phyloP scores from a whole-genome alignment of 257 asterid species.

The Fraxinus quadrangulata region DNA sequence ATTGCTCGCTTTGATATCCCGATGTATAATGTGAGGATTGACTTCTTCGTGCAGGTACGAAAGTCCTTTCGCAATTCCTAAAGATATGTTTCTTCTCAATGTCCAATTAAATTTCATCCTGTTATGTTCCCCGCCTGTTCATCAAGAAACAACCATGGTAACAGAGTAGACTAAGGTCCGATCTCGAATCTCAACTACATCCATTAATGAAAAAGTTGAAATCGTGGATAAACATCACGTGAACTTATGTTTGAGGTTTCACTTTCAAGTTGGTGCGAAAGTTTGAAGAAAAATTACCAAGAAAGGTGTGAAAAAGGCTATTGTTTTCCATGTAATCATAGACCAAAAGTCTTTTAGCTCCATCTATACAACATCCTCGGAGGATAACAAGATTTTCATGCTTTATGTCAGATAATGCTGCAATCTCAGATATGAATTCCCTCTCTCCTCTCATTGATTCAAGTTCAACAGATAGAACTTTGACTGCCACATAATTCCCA shows the following conservation, averaged over 20 bases:
- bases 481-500: slow-evolving; percentile 60
- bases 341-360: slow-evolving; percentile 59
- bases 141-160: slow-evolving; percentile 11
- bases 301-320: slow-evolving; percentile 56
- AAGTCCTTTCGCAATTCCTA: slow-evolving; percentile 71
- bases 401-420: slow-evolving; percentile 61
- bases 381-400: slow-evolving; percentile 68
- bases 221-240: not conserved
- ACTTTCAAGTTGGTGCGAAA: not conserved
- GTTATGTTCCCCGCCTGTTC: slow-evolving; percentile 52
- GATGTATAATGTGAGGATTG: slow-evolving; percentile 66
- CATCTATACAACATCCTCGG: slow-evolving; percentile 70
- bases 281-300: slow-evolving; percentile 36
- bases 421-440: slow-evolving; percentile 67
- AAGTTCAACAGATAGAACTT: slow-evolving; percentile 53
- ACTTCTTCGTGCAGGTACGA: slow-evolving; percentile 71
- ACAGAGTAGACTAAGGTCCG: not conserved
- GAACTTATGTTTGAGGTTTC: not conserved
- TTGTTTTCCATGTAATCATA: slow-evolving; percentile 74
- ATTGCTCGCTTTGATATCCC: slow-evolving; percentile 76
- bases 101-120: slow-evolving; percentile 60
- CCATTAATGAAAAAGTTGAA: too few relatives aligned
- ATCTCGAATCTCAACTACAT: too few relatives aligned
- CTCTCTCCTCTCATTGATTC: slow-evolving; percentile 79
- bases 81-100: slow-evolving; percentile 43